Evolutionary conservation across 2,329 filamentous ascomycete species (phyloP).

Genomic region (Juglanconis oblonga): DNA sequence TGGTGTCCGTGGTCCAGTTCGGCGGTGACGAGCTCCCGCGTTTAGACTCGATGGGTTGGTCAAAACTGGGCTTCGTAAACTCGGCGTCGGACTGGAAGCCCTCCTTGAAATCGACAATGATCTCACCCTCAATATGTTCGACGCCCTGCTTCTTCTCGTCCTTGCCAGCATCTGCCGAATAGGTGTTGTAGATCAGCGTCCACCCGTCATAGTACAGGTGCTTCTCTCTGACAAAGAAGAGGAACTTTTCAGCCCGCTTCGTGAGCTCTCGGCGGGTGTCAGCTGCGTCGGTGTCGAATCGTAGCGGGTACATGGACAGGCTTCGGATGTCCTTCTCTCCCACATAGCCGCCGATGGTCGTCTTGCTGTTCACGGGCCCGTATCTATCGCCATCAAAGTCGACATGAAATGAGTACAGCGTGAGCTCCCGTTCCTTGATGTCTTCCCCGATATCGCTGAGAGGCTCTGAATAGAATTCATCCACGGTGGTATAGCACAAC

Average conservation of each 20-base stretch:
- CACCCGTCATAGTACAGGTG: conserved; percentile 6
- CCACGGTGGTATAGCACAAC: background rate
- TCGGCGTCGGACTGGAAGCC: background rate
- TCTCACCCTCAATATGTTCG: conserved; percentile 5
- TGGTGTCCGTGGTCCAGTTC: background rate
- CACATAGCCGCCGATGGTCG: background rate
- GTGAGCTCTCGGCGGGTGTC: background rate
- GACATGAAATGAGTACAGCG: background rate
- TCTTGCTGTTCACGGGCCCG: background rate
- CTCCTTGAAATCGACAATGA: conserved; percentile 12
- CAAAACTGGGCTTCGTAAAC: background rate
- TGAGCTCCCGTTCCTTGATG: background rate
- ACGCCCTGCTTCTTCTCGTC: background rate
- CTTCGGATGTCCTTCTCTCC: conserved; percentile 3
- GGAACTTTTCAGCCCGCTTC: background rate
- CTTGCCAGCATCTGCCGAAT: no score
- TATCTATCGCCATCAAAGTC: conserved; percentile 3
- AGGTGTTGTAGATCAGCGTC: background rate
- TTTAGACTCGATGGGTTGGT: background rate
- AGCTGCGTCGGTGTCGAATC: background rate
- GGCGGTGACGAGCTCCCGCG: background rate
- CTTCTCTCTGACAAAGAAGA: background rate
- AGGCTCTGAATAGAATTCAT: background rate
- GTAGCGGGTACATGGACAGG: background rate
- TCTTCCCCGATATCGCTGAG: background rate